phyloP scores from a whole-genome alignment of 2,329 filamentous ascomycete genomes.

The Dryadomyces sulphureus region DNA sequence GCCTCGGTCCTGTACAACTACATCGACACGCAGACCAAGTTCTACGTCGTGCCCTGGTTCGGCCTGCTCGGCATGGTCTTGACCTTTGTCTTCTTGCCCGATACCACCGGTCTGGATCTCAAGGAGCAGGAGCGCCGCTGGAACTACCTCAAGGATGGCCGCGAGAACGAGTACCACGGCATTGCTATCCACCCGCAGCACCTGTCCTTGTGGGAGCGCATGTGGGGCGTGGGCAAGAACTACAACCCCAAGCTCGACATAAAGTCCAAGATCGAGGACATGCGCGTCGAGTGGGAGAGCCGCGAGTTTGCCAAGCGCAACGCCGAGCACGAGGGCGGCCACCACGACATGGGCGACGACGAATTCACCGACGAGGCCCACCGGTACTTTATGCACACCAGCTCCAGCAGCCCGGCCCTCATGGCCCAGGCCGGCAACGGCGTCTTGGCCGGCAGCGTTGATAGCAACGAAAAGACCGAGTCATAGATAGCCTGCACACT shows the following conservation, averaged over 20 bases:
- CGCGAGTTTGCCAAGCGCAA: slow-evolving; percentile 29
- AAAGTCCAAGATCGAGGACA: slow-evolving; percentile 71
- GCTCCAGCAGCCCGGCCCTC: slow-evolving; percentile 9
- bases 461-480: slow-evolving; percentile 2
- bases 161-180: slow-evolving; percentile 75
- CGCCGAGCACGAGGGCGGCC: slow-evolving; percentile 29
- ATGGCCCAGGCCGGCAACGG: slow-evolving; percentile 5
- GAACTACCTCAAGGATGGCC: slow-evolving; percentile 68
- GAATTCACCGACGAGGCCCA: slow-evolving; percentile 38
- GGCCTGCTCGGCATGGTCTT: slow-evolving; percentile 75
- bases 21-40: slow-evolving; percentile 71
- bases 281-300: slow-evolving; percentile 49
- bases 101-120: slow-evolving; percentile 89
- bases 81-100: slow-evolving; percentile 78
- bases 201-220: slow-evolving; percentile 74
- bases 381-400: slow-evolving; percentile 33
- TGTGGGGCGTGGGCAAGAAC: slow-evolving; percentile 60
- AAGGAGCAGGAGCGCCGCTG: slow-evolving; percentile 96
- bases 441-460: slow-evolving; percentile 2
- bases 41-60: slow-evolving; percentile 91
- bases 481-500: neutral
- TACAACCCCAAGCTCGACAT: slow-evolving; percentile 78
- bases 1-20: slow-evolving; percentile 91
- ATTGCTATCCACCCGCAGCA: slow-evolving; percentile 84
- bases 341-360: slow-evolving; percentile 27